These are phyloP conservation scores for Paraconiothyrium brasiliense DNA, from an alignment of 2,329 filamentous ascomycete genomes.

Conservation along the genomic window DNA sequence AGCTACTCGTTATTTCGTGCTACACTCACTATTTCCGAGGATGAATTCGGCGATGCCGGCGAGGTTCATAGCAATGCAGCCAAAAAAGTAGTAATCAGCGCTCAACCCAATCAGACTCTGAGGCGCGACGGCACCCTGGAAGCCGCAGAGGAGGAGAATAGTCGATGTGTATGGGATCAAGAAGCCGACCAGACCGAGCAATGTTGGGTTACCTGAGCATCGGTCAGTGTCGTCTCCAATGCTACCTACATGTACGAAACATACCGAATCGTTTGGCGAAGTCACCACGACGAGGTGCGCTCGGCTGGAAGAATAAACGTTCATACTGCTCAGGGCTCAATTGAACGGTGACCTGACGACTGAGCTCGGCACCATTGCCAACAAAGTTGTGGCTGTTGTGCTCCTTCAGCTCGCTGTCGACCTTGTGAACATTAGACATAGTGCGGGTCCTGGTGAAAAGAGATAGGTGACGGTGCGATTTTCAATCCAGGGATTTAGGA, in stretches of 20 bases:
- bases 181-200: not conserved
- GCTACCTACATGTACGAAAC: not conserved
- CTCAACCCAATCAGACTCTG: not conserved
- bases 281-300: not conserved
- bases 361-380: not conserved
- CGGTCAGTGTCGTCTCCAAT: not conserved
- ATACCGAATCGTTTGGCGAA: not conserved
- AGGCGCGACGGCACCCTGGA: not conserved
- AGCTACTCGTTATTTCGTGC: not conserved
- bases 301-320: not conserved
- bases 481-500: not conserved
- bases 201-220: not conserved
- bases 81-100: not conserved
- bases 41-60: not conserved
- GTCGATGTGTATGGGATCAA: constrained; percentile 1
- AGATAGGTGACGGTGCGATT: not conserved
- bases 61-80: constrained; percentile 2
- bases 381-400: not conserved
- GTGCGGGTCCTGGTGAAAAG: not conserved
- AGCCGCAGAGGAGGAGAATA: constrained; percentile 1
- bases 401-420: not conserved
- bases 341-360: not conserved
- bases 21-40: not conserved
- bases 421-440: not conserved
- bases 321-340: constrained; percentile 2